These are phyloP conservation scores for Albugo laibachii DNA, from an alignment of 352 stramenopile genomes.

Conservation along the genomic window DNA sequence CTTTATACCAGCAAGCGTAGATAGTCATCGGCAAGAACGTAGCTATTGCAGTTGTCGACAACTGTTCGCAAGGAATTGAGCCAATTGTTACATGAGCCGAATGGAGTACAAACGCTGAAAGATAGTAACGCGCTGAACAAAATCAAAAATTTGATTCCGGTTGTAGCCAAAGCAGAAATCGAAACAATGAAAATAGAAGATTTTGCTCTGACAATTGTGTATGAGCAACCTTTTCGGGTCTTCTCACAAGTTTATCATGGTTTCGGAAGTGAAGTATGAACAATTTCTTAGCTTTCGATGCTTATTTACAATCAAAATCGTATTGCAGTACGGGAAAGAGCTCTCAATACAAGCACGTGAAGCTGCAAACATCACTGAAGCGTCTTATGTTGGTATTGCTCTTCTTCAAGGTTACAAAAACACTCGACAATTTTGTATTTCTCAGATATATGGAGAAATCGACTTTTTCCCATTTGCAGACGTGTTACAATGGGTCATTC, in stretches of 20 bases:
- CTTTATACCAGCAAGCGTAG: too few relatives aligned
- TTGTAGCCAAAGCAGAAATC: constrained; percentile 15
- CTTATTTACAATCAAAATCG: too few relatives aligned
- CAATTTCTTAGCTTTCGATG: not conserved
- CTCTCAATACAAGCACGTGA: constrained; percentile 60
- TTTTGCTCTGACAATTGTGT: constrained; percentile 65
- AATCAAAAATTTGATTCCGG: too few relatives aligned
- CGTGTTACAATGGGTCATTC: constrained; percentile 28
- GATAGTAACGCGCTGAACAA: too few relatives aligned
- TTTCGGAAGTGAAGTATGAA: constrained; percentile 31
- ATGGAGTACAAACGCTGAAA: too few relatives aligned
- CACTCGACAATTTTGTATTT: not conserved
- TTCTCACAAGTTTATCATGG: constrained; percentile 47
- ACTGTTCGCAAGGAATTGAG: too few relatives aligned
- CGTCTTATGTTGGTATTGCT: constrained; percentile 31
- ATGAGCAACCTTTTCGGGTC: constrained; percentile 37
- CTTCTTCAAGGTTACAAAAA: not conserved
- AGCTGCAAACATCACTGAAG: constrained; percentile 57
- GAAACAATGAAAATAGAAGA: constrained; percentile 50
- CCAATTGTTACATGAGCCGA: too few relatives aligned
- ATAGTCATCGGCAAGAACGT: too few relatives aligned
- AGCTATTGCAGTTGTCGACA: too few relatives aligned
- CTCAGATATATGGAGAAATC: constrained; percentile 70
- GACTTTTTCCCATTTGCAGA: constrained; percentile 71
- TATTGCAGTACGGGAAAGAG: constrained; percentile 75